Evolutionary conservation across 768 basidiomycete genomes (phyloP).

Genomic region (Gelatoporia subvermispora): DNA sequence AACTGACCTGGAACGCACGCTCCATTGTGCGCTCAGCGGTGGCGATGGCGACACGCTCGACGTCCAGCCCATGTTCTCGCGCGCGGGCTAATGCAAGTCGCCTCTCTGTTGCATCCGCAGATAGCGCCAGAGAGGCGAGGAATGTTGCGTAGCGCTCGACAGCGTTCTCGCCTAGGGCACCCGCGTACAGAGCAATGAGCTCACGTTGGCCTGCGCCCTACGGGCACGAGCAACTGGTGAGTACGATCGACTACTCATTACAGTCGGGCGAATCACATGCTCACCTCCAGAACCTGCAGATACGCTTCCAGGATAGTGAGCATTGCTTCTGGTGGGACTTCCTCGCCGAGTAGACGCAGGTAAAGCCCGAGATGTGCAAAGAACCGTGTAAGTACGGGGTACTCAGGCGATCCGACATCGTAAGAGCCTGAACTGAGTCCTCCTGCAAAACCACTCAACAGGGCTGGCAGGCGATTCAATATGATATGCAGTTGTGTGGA

Average conservation of each 20-base stretch:
- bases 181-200: conserved; percentile 91
- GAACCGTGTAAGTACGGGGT: conserved; percentile 75
- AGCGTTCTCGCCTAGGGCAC: conserved; percentile 85
- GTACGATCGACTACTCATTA: neutral
- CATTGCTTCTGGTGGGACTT: conserved; percentile 67
- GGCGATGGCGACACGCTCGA: conserved; percentile 71
- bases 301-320: conserved; percentile 87
- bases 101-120: conserved; percentile 60
- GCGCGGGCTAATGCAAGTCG: conserved; percentile 68
- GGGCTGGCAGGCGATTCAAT: conserved; percentile 55
- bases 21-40: conserved; percentile 78
- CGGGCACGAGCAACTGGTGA: neutral
- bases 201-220: conserved; percentile 74
- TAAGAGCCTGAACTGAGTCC: conserved; percentile 51
- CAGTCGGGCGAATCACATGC: conserved; percentile 8
- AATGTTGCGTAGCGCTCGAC: conserved; percentile 90
- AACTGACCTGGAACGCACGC: conserved; percentile 56
- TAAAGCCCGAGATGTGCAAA: conserved; percentile 92
- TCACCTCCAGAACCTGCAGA: conserved; percentile 78
- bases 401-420: conserved; percentile 51
- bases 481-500: conserved; percentile 79
- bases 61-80: conserved; percentile 79
- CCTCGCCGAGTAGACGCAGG: conserved; percentile 73
- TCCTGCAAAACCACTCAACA: conserved; percentile 66
- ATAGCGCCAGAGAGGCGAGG: conserved; percentile 70